These are phyloP conservation scores for Cetraspora pellucida DNA, from an alignment of 192 early-diverging fungal genomes.

Conservation along the genomic window DNA sequence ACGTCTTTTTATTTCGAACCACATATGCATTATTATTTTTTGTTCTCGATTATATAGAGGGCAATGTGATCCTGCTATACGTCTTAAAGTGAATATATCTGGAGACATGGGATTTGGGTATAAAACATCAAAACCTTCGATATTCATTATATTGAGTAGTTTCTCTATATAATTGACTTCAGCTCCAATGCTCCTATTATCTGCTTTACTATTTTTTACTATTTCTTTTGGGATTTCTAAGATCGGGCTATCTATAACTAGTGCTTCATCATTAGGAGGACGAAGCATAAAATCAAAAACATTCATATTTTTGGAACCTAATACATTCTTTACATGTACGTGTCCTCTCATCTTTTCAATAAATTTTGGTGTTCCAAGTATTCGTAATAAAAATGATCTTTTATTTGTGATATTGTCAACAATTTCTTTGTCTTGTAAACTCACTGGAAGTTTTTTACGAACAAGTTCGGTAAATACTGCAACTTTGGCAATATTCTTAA, in stretches of 20 bases:
- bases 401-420: background rate
- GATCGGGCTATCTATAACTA: conserved; percentile 23
- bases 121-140: conserved; percentile 15
- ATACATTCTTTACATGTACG: conserved; percentile 3
- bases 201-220: background rate
- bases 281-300: conserved; percentile 19
- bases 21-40: conserved; percentile 17
- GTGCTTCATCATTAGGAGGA: conserved; percentile 8
- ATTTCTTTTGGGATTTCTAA: background rate
- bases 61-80: background rate
- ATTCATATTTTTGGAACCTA: background rate
- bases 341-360: conserved; percentile 1
- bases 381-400: background rate
- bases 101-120: background rate
- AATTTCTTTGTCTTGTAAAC: background rate
- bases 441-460: background rate
- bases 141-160: background rate
- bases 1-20: background rate
- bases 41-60: background rate
- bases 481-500: conserved; percentile 7
- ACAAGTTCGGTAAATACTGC: background rate
- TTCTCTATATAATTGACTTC: conserved; percentile 5
- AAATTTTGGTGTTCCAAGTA: background rate
- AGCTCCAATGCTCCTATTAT: background rate
- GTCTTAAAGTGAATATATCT: background rate